Evolutionary conservation across 352 stramenopile species (phyloP), one percentile per base, ranked within the genome.

Genomic region (Phytopythium cucurbitacearum): DNA sequence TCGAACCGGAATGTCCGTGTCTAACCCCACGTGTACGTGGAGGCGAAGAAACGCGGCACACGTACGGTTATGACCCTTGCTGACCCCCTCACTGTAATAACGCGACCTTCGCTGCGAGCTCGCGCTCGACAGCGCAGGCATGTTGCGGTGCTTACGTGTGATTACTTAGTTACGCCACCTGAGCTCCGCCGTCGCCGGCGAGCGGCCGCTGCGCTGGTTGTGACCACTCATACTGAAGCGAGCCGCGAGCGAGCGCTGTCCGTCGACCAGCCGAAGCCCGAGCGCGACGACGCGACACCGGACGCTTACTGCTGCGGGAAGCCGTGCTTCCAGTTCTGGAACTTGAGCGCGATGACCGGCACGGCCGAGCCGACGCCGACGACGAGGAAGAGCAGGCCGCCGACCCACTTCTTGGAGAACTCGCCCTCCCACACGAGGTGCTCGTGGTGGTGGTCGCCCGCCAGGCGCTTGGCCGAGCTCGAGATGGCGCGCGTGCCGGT

Each of bases 301-400:
- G 15, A 35, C 32, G 44, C 50, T 91, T 91, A 88, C 68, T 81
- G 69, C 59, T 85, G 84, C 40, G 84, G 84, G 65, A 94, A 94
- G 34, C 84, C 84, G 72, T 90, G 81, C 80, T 94, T 94, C 75
- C 76, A 94, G 81, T 94, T 94, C 72, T 94, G 84, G 72, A 90
- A 89, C 67, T 81, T 84, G 64, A 82, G 65, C 51, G 86, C 60
- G 47, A 69, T 40, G 53, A 91, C 61, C 43, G 84, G 83, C 33
- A 91, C 73, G 41, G 53, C 74, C 15, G 86, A 61, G 59, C 84
- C 84, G 53, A 76, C 81, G 28, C 74, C 66, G 40, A 87, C 78
- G 41, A 91, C 77, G 57, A 89, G 69, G 15, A 87, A 39, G 33
- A 64, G 62, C 57, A 86, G 43, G 28, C 75, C 73, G 55, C 71